A percentile compares a stretch with the other conserved stretches of the same genome.
phyloP scores from a whole-genome alignment of 768 basidiomycete genomes.

The Scleroderma citrinum region DNA sequence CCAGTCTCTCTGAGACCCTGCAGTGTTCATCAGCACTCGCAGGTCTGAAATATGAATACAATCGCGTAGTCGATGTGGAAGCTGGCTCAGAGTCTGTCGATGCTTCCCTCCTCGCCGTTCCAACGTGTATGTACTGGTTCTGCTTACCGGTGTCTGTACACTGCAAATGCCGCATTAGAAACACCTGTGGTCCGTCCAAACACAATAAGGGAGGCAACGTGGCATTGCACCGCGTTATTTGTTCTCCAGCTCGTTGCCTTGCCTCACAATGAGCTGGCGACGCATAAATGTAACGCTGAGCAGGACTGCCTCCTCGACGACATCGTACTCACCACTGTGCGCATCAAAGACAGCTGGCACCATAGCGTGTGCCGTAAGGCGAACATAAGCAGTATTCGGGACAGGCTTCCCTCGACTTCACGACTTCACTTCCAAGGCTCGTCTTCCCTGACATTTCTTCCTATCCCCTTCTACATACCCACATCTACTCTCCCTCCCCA shows the following conservation, averaged over 20 bases:
- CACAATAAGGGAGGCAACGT: constrained; percentile 14
- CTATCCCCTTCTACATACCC: constrained; percentile 11
- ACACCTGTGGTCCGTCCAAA: constrained; percentile 13
- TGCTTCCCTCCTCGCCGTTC: constrained; percentile 21
- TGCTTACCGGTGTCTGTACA: not conserved
- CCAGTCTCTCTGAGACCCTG: too few species aligned
- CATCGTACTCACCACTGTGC: constrained; percentile 10
- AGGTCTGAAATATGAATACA: too few species aligned
- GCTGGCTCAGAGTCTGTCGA: too few species aligned
- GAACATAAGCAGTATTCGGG: constrained; percentile 29
- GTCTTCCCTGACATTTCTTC: constrained; percentile 4
- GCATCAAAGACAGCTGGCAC: constrained; percentile 13
- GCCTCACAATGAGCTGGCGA: constrained; percentile 6
- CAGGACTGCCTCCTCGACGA: constrained; percentile 1
- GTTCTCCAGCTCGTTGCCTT: constrained; percentile 10
- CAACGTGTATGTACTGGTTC: constrained; percentile 20
- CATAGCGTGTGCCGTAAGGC: constrained; percentile 27
- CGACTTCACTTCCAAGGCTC: constrained; percentile 9
- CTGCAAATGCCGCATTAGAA: constrained; percentile 21
- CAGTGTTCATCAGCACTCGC: too few species aligned
- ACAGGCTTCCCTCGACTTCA: constrained; percentile 16
- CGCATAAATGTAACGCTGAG: constrained; percentile 7
- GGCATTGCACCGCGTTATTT: constrained; percentile 11
- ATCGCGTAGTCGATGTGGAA: too few species aligned
- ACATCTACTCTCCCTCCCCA: constrained; percentile 8